A percentile compares a stretch with the other conserved stretches of the same genome.
These are phyloP conservation scores for Theileria orientalis DNA, from an alignment of 169 alveolate genomes.

Conservation along the genomic window DNA sequence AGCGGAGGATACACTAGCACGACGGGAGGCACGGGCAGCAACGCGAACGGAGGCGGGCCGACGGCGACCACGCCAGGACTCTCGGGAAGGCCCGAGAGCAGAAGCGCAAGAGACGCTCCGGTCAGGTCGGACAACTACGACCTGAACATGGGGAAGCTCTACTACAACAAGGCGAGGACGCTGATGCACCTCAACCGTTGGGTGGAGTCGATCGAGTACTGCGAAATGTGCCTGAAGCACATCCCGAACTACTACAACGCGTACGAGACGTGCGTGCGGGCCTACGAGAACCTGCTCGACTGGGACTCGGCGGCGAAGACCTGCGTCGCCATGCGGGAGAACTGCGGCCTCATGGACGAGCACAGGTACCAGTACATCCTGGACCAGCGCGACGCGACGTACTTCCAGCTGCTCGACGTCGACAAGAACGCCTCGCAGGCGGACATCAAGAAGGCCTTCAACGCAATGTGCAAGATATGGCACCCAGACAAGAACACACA, in stretches of 20 bases:
- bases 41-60: no score
- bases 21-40: neutral
- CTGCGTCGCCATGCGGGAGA: constrained; percentile 62
- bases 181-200: constrained; percentile 74
- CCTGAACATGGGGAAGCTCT: constrained; percentile 71
- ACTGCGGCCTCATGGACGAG: constrained; percentile 69
- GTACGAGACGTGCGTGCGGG: constrained; percentile 70
- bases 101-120: no score
- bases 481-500: constrained; percentile 75
- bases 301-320: constrained; percentile 67
- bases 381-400: constrained; percentile 72
- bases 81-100: no score
- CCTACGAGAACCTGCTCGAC: constrained; percentile 72
- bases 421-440: constrained; percentile 54
- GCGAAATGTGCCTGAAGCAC: constrained; percentile 70
- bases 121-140: neutral
- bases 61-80: no score
- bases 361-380: constrained; percentile 59
- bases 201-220: constrained; percentile 71
- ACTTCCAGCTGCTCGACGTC: constrained; percentile 68
- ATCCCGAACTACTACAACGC: constrained; percentile 75
- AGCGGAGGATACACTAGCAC: neutral
- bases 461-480: constrained; percentile 71
- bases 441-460: constrained; percentile 74
- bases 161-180: constrained; percentile 74